phyloP scores from a whole-genome alignment of 2,329 filamentous ascomycete genomes.

The Xylaria sp. region DNA sequence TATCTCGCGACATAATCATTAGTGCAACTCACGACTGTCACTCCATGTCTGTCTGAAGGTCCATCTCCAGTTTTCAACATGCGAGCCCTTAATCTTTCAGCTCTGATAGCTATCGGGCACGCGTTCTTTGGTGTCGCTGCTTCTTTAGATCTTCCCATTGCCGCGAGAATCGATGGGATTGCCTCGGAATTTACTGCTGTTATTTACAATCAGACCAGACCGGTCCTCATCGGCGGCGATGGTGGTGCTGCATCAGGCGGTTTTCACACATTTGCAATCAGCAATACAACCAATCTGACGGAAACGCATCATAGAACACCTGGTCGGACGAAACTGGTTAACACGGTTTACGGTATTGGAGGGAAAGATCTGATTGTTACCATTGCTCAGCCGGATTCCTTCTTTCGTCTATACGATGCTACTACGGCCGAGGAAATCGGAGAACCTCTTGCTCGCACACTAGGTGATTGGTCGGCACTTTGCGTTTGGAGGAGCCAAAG shows the following conservation, averaged over 20 bases:
- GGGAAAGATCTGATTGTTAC: conserved; percentile 55
- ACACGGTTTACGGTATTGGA: conserved; percentile 53
- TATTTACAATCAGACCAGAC: conserved; percentile 52
- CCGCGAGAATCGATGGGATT: conserved; percentile 50
- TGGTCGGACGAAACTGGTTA: conserved; percentile 59
- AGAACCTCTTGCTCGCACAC: conserved; percentile 49
- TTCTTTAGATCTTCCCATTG: conserved; percentile 42
- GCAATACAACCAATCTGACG: conserved; percentile 47
- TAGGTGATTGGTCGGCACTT: conserved; percentile 61
- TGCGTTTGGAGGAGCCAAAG: conserved; percentile 57
- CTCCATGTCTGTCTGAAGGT: too few relatives aligned
- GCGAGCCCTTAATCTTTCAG: not conserved
- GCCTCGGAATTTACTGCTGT: conserved; percentile 57
- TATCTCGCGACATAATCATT: not conserved
- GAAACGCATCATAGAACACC: conserved; percentile 51
- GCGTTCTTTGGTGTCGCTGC: not conserved
- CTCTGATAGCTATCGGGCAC: conserved; percentile 9
- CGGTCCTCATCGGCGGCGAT: conserved; percentile 59
- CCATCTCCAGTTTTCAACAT: not conserved
- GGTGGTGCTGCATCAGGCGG: conserved; percentile 57
- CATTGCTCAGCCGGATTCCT: conserved; percentile 57
- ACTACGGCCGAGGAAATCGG: conserved; percentile 49
- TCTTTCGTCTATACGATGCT: conserved; percentile 55
- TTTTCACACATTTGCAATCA: conserved; percentile 54
- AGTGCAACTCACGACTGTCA: not conserved